Conservation (phyloP, 2,329 filamentous ascomycete species). For the Lachnellula subtilissima region DNA sequence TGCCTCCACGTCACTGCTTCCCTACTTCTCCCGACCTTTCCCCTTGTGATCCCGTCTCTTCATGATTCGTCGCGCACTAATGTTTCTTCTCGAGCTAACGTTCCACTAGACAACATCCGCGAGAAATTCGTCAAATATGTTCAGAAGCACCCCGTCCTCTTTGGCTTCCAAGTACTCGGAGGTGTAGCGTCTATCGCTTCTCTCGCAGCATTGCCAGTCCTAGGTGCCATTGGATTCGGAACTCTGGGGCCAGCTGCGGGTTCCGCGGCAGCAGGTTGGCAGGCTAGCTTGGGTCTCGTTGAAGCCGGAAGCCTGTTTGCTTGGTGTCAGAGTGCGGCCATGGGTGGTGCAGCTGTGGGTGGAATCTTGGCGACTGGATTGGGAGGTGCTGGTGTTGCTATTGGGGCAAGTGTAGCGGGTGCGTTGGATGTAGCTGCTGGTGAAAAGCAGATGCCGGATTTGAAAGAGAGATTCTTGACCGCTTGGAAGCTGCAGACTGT, state of each 20-base stretch:
- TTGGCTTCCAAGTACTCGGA: slow-evolving; percentile 10
- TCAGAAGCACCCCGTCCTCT: slow-evolving; percentile 10
- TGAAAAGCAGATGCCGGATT: slow-evolving; percentile 1
- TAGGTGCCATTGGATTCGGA: slow-evolving; percentile 23
- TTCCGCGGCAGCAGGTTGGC: slow-evolving; percentile 24
- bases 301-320: slow-evolving; percentile 28
- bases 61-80: background rate
- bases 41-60: background rate
- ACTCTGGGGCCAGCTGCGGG: slow-evolving; percentile 21
- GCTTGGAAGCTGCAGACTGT: slow-evolving; percentile 7
- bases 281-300: slow-evolving; percentile 24
- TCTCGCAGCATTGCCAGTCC: slow-evolving; percentile 13
- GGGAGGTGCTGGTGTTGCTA: slow-evolving; percentile 9
- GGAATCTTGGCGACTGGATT: slow-evolving; percentile 18
- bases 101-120: background rate
- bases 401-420: slow-evolving; percentile 11
- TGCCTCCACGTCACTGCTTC: background rate
- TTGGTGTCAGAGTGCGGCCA: slow-evolving; percentile 29
- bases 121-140: slow-evolving; percentile 5
- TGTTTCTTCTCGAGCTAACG: background rate
- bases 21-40: background rate
- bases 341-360: slow-evolving; percentile 25
- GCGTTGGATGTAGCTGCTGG: slow-evolving; percentile 5
- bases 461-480: slow-evolving; percentile 14
- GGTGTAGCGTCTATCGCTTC: slow-evolving; percentile 6